Percentiles rank a stretch among this genome's conserved stretches.
These are phyloP conservation scores for Castanea sativa DNA, from an alignment of 306 rosid species.

Conservation along the genomic window DNA sequence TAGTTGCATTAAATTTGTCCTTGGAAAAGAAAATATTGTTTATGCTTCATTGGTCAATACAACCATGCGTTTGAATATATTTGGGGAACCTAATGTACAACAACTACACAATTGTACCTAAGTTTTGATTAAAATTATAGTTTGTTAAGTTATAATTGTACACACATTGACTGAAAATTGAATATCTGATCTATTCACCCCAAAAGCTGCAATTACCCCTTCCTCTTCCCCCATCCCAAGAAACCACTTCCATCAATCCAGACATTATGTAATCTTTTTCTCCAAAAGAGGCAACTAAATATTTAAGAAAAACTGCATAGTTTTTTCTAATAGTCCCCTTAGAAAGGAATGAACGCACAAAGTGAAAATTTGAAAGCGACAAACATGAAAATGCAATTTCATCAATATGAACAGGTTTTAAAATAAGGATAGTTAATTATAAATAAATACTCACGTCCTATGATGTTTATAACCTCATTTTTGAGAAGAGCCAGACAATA, in stretches of 20 bases:
- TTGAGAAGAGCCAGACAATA: constrained; percentile 58
- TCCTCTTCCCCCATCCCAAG: background rate
- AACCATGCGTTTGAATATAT: no score
- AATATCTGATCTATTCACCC: background rate
- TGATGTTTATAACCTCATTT: constrained; percentile 58
- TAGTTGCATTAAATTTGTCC: no score
- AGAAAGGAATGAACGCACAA: background rate
- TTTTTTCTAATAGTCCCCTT: background rate
- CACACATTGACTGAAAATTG: background rate
- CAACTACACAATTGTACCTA: no score
- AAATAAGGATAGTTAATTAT: background rate
- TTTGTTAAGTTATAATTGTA: no score
- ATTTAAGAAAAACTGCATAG: background rate
- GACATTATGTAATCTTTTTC: background rate
- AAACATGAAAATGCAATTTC: background rate
- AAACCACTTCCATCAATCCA: background rate
- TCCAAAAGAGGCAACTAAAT: background rate
- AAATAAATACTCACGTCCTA: constrained; percentile 77
- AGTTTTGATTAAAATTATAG: no score
- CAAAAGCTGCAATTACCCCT: no score
- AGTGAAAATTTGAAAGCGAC: background rate
- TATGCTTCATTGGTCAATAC: no score
- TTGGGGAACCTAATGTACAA: no score
- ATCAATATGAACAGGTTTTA: no score
- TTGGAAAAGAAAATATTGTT: no score